Conservation (phyloP, 495 filamentous ascomycete species). For the Penicillium angulare region DNA sequence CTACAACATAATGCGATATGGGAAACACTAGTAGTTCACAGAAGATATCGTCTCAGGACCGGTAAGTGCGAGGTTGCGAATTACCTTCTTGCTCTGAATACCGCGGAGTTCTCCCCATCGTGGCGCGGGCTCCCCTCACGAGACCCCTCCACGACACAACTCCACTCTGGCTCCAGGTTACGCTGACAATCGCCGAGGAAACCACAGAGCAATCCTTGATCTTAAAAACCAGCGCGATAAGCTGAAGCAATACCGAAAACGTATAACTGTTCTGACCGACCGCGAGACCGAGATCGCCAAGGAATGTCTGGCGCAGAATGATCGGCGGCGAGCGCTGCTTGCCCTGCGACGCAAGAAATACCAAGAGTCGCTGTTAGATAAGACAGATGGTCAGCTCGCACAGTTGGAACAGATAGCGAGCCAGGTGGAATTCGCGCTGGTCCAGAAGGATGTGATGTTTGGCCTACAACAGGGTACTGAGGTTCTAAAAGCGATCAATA, state of each 20-base stretch:
- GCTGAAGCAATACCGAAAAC: slow-evolving; percentile 89
- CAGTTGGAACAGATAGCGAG: slow-evolving; percentile 80
- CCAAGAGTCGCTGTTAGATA: slow-evolving; percentile 84
- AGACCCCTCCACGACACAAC: slow-evolving; percentile 20
- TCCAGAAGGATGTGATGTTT: slow-evolving; percentile 92
- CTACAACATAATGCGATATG: slow-evolving; percentile 50
- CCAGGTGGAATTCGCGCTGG: slow-evolving; percentile 87
- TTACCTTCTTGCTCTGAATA: background rate
- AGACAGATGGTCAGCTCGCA: slow-evolving; percentile 88
- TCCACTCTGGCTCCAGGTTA: background rate
- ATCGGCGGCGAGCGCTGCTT: slow-evolving; percentile 78
- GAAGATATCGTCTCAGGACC: slow-evolving; percentile 72
- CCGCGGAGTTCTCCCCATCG: background rate
- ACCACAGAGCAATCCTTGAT: slow-evolving; percentile 81
- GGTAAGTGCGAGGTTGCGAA: slow-evolving; percentile 37
- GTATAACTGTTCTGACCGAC: slow-evolving; percentile 78
- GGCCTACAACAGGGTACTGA: slow-evolving; percentile 89
- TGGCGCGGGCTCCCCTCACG: slow-evolving; percentile 13
- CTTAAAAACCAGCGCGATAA: slow-evolving; percentile 97
- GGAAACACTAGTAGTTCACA: slow-evolving; percentile 63
- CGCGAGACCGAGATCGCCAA: slow-evolving; percentile 82
- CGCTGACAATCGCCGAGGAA: background rate
- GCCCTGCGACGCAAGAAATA: slow-evolving; percentile 95
- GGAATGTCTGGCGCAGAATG: slow-evolving; percentile 69
- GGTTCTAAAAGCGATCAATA: slow-evolving; percentile 85